Conservation (phyloP, 179 eudicot species). For the Heliamphora pulchella region DNA sequence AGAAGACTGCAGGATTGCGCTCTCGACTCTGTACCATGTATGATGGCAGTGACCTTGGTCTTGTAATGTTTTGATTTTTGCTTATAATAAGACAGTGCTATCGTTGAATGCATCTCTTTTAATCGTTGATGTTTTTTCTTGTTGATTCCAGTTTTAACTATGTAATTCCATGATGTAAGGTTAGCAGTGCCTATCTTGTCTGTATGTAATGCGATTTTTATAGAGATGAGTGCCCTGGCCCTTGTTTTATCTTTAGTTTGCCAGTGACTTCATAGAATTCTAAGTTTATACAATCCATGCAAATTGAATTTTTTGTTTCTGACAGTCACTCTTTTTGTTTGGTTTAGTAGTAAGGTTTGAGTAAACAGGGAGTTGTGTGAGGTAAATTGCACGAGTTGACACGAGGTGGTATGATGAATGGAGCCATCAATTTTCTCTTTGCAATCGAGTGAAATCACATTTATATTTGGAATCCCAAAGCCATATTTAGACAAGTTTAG, state of each 20-base stretch:
- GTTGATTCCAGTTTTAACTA: not conserved
- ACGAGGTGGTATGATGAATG: not conserved
- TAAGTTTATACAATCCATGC: not conserved
- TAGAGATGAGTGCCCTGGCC: not conserved
- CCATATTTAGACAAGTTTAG: not conserved
- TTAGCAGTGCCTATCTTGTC: not conserved
- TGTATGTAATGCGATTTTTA: not conserved
- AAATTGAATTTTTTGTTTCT: not conserved
- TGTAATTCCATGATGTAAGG: not conserved
- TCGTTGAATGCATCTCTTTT: not conserved
- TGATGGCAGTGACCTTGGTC: slow-evolving; percentile 9
- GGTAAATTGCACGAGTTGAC: not conserved
- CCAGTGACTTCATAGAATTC: not conserved
- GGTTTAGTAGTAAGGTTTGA: not conserved
- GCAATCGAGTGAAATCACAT: not conserved
- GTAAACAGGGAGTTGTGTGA: too few relatives aligned
- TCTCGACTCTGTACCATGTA: slow-evolving; percentile 88
- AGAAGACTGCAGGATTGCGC: slow-evolving; percentile 89
- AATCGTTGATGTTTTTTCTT: not conserved
- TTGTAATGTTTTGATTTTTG: not conserved
- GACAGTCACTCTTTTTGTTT: not conserved
- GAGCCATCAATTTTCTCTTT: not conserved
- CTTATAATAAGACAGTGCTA: not conserved
- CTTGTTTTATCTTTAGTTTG: not conserved
- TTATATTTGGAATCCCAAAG: not conserved